Evolutionary conservation across 306 rosid species (phyloP).

Genomic region (Vachellia pachyceras): DNA sequence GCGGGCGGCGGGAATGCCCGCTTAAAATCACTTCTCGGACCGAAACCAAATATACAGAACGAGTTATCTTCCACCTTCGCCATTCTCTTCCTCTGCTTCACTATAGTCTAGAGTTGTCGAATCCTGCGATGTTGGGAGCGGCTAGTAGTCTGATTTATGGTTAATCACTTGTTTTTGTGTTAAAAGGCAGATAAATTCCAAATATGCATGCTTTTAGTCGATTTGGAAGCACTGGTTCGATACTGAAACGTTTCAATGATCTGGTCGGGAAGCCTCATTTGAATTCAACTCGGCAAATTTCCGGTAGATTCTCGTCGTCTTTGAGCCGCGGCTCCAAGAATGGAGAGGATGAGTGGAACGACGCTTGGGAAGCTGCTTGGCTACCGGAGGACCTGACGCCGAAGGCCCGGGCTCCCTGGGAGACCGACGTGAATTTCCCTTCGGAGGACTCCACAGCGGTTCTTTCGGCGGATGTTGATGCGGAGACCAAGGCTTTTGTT

Average conservation of each 20-base stretch:
- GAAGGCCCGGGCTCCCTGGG: slow-evolving; percentile 78
- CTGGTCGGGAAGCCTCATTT: slow-evolving; percentile 21
- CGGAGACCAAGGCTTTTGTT: slow-evolving; percentile 83
- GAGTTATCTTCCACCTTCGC: no score
- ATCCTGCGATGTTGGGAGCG: no score
- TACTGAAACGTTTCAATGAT: slow-evolving; percentile 32
- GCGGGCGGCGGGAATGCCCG: no score
- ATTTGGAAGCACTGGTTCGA: slow-evolving; percentile 30
- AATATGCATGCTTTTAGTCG: slow-evolving; percentile 60
- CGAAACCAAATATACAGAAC: no score
- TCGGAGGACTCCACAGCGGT: slow-evolving; percentile 45
- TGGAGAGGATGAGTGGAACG: slow-evolving; percentile 88
- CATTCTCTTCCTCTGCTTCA: no score
- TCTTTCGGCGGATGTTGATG: slow-evolving; percentile 55
- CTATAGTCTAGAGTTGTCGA: no score
- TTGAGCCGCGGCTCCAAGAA: slow-evolving; percentile 40
- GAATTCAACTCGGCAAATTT: background rate
- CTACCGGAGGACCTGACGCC: slow-evolving; percentile 77
- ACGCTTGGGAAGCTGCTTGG: slow-evolving; percentile 97
- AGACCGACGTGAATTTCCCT: slow-evolving; percentile 68
- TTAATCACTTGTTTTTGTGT: background rate
- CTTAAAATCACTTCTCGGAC: no score
- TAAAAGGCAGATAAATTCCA: background rate
- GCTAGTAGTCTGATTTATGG: background rate
- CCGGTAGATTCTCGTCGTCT: slow-evolving; percentile 28